Evolutionary conservation across 306 rosid species (phyloP), one percentile per base, ranked within the genome.

Genomic region (Cicer pinnatifidum): DNA sequence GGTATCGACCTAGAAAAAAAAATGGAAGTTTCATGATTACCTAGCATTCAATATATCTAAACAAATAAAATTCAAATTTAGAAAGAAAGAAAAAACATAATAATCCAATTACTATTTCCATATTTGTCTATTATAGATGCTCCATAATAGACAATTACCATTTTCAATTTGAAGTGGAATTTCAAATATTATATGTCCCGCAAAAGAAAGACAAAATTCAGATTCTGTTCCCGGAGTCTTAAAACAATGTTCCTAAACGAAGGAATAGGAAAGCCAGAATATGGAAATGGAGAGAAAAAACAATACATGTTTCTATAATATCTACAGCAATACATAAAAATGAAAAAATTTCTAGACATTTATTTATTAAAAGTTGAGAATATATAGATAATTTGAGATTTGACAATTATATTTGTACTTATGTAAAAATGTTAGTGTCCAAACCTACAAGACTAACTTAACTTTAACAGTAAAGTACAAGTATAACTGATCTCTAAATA

Each of bases 361-460:
- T 48, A 58, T 67, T 83, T 37, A 62, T 52, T 10, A 47, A 63
- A 46, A 69, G 44, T 7, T 52, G 50, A 35, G 48, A 53, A 37
- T 19, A 51, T 43, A 56, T 73, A 57, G 63, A 50, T 78, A 41
- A 54, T 45, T 67, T 54, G 62, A 68, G 35, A 54, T 45, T 67
- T 54, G 62, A 68, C 16, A 62, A 60, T 73, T 71, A 52, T 58
- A 7, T 75, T 81, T 72, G 69, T 81, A 83, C 90, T 81, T 17
- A 15, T 71, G 75, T 23, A 68, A 23, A 77, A 47, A 69, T 62
- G 58, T 67, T 7, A 46, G 65, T 8, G 37, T 46, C 66, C 69
- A 44, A 45, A 17, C 71, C 80, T 51, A 73, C 8, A 80, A 77
- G 70, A 76, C 67, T 81, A 66, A 20, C 6, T 44, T 37, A 59